Base-by-base conservation (phyloP, 371 early-diverging fungal species). In the Dichotomocladium elegans region DNA sequence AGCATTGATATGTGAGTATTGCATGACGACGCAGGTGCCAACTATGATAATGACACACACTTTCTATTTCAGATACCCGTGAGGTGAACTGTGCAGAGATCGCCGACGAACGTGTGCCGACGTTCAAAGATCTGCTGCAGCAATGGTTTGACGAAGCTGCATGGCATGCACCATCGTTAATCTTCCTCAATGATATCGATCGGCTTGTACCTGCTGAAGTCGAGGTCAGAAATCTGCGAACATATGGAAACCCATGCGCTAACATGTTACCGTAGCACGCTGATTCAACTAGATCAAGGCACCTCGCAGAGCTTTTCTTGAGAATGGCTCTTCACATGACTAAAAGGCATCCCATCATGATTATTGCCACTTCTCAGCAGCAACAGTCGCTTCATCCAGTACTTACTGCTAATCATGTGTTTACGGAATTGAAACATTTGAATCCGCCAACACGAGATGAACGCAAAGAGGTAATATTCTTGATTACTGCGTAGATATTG, bases 131-230 rank as follows among this genome's bases (percentile, higher is more conserved):
- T 2, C 58, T 79, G 41, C 62, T 93, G 10, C 79, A 85, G 45
- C 61, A 72, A 47, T 81, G 78, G 61, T 82, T 89, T 55, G 80
- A 86, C 29, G 80, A 83, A 27, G 91, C 91, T 8, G 78, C 82
- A 12, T 89, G 83, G 81, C 83, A 85, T 53, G 74, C 87, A 34
- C 99, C 95, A 19, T 90, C 90, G 42, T 63, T 95, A 12, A 63
- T 98, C 27, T 90, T 95, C 51, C 91, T 99, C 56, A 99, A 99
- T 65, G 98, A 99, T 60, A 77, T 99, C 54, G 99, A 99, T 61
- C 82, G 94, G 1, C 73, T 99, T 33, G 75, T 88, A 15, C 91
- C 92, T 14, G 89, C 91, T 0, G 92, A 91, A 58, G 81, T 86
- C 17, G 94, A 94, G 70, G 82, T 81, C 64, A 40, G 47, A 30